Evolutionary conservation across 768 basidiomycete species (phyloP), one percentile per base, ranked within the genome.

Genomic region (Panus rudis): DNA sequence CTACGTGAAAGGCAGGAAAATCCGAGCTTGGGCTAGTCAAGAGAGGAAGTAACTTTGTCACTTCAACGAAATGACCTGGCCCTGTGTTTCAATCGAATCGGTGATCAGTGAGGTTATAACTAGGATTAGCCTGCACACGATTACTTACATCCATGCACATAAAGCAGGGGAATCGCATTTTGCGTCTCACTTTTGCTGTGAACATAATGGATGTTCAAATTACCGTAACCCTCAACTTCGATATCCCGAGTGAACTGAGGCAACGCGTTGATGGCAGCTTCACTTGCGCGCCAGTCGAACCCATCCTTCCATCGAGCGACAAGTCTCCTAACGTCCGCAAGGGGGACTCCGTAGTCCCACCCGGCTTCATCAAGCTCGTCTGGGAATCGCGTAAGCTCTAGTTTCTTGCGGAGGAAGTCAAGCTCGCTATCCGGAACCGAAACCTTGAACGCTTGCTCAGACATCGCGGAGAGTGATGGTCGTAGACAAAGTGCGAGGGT

Each of bases 1-100:
- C 76, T 16, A 84, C 76, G 48, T 82, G 77, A 55, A 84, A 83
- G 39, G 68, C 73, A 2, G 78, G 79, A 4, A 73, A 64, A 0
- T 66, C 59, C 6, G n/a, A 14, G 6, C n/a, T 8, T 2, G 62
- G 42, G 1, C 67, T 64, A 0, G 70, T 63, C 47, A 84, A 59
- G 3, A 79, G 53, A 3, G 79, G 75, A 1, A 84, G 57, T 4
- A 83, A 61, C 61, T 81, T 82, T 30, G 63, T 55, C 7, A 71
- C 73, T 60, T 83, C 79, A 17, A 72, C 42, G 54, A 80, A 78
- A 41, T 71, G 67, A 42, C 81, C 79, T 0, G 79, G 78, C 81
- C 81, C 79, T 79, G 45, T 13, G 7, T 22, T 32, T 20, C 8
- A 4, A 4, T 4, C 19, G 4, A 2, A 16, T 17, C 16, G 21